Percentiles rank a stretch among this genome's conserved stretches.
Conservation (phyloP, 2,329 filamentous ascomycete genomes). For the Phaeophleospora eucalypticola region DNA sequence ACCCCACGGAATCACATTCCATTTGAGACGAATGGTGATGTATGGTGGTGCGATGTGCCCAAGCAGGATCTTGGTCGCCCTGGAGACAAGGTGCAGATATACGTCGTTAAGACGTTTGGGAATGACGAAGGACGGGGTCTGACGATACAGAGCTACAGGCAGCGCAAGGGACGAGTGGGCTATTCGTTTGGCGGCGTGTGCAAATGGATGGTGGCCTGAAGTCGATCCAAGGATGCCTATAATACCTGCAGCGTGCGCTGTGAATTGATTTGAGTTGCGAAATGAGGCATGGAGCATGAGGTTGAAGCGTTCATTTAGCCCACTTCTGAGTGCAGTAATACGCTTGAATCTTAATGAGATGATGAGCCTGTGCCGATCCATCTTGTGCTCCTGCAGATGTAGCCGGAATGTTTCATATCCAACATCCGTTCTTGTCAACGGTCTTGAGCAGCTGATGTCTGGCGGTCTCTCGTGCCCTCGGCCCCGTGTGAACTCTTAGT, state of each 20-base stretch:
- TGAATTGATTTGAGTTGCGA: background rate
- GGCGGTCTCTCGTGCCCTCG: background rate
- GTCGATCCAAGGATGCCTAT: background rate
- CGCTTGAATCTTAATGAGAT: slow-evolving; percentile 9
- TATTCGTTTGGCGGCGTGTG: slow-evolving; percentile 50
- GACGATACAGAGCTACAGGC: slow-evolving; percentile 45
- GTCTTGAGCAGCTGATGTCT: too few relatives aligned
- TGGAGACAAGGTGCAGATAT: slow-evolving; percentile 64
- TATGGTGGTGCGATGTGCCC: slow-evolving; percentile 75
- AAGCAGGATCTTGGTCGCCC: slow-evolving; percentile 61
- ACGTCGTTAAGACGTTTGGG: slow-evolving; percentile 55
- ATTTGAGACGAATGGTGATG: slow-evolving; percentile 68
- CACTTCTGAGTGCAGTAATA: slow-evolving; percentile 11
- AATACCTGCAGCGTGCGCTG: slow-evolving; percentile 2
- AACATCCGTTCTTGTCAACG: too few relatives aligned
- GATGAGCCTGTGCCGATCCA: background rate
- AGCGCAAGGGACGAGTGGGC: slow-evolving; percentile 44
- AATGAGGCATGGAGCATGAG: background rate
- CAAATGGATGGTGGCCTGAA: slow-evolving; percentile 51
- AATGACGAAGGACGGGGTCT: slow-evolving; percentile 52
- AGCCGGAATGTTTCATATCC: too few relatives aligned
- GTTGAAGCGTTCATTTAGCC: background rate
- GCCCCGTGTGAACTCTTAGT: background rate
- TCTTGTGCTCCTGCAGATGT: too few relatives aligned
- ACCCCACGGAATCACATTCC: slow-evolving; percentile 66